Conservation (phyloP, 805 yeast genomes). For the Kodamaea kaohsiungensis region DNA sequence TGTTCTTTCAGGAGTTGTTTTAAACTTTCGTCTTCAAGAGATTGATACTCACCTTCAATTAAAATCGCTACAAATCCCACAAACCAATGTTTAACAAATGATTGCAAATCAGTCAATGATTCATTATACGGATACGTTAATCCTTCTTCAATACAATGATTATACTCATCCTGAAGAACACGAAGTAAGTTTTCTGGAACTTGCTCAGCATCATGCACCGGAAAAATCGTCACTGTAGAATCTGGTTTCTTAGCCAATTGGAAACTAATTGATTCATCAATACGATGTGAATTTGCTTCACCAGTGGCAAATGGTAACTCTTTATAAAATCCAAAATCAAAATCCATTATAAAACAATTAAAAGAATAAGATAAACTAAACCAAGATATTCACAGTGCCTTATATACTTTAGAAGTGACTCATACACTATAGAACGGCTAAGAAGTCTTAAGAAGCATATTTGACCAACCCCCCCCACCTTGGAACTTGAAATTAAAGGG, state of each 20-base stretch:
- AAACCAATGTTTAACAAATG: constrained; percentile 68
- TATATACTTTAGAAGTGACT: background rate
- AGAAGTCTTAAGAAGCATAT: no score
- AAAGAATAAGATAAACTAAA: background rate
- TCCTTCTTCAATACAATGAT: constrained; percentile 69
- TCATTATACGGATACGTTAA: constrained; percentile 68
- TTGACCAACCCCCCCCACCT: background rate
- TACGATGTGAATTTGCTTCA: constrained; percentile 18
- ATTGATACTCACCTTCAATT: constrained; percentile 38
- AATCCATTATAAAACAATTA: background rate
- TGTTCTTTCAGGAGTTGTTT: constrained; percentile 39
- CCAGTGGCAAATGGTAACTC: constrained; percentile 39
- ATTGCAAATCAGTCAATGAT: constrained; percentile 38
- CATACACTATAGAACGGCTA: background rate
- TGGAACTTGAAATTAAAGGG: background rate
- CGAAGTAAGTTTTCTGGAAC: constrained; percentile 54
- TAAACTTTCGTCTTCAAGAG: constrained; percentile 13
- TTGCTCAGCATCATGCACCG: constrained; percentile 48
- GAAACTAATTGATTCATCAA: constrained; percentile 41
- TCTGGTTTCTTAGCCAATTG: constrained; percentile 44
- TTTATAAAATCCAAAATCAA: constrained; percentile 7
- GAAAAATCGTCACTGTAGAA: constrained; percentile 56
- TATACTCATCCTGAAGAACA: constrained; percentile 53
- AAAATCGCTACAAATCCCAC: constrained; percentile 64
- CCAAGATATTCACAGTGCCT: background rate